Evolutionary conservation across 371 early-diverging fungal species (phyloP), one percentile per base, ranked within the genome.

Genomic region (Mortierella sp.): DNA sequence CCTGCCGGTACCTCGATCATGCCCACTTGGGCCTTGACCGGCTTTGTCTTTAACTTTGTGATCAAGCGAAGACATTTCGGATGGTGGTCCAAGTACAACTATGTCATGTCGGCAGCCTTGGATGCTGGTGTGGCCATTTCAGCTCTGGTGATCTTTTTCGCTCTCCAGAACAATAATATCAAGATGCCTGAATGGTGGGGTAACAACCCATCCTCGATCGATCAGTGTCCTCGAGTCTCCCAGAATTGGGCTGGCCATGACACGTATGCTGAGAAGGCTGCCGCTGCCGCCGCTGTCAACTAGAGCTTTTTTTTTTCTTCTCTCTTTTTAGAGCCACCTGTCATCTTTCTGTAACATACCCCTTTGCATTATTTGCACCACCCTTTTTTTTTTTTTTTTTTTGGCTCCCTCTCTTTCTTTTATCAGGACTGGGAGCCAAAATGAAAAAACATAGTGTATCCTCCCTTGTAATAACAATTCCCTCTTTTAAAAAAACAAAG

Each of bases 81-180:
- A 6, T 93, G 93, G 93, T 94, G 92, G 92, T 74, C 82, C 64
- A 84, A 89, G 62, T 93, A 92, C 74, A 91, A 89, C 81, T 93
- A 92, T 72, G 86, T 93, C 18, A 86, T 94, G 45, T 92, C 93
- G 9, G 93, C 93, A 7, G 93, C 90, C 9, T 82, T 93, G 63
- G 93, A 93, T 68, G 89, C 91, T 30, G 94, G 92, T 57, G 83
- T 85, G 7, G 90, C 88, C 44, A 79, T 89, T 46, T 83, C 83
- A 57, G 85, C 82, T 0, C 47, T 91, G 21, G 70, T 89, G 21
- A 88, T 89, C 69, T 89, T 86, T 66, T 86, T 86, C 60, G 80
- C 80, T n/a, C 56, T 79, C 23, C 80, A 79, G 67, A 72, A 79
- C 67, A 72, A 79, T 51, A 52, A 64, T 47, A 79, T 68, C 62